Evolutionary conservation across 129 eudicot species (phyloP).

Genomic region (Artemisia annua): DNA sequence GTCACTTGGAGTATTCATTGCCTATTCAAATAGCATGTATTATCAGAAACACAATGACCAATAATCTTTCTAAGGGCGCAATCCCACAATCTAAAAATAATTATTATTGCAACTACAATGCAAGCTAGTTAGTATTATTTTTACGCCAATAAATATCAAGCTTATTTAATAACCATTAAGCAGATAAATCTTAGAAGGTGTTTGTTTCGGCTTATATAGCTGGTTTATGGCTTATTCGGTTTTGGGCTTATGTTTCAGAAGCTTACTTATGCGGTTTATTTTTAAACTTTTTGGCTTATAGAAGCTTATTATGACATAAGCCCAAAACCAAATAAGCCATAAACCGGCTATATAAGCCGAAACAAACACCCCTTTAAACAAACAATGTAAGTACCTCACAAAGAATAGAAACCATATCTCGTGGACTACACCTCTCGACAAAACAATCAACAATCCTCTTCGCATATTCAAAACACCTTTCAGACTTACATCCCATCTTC

Average conservation of each 20-base stretch:
- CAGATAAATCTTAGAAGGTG: background rate
- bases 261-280: no score
- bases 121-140: background rate
- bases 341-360: background rate
- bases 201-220: no score
- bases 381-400: slow-evolving; percentile 56
- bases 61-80: no score
- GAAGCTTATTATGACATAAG: no score
- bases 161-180: background rate
- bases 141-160: background rate
- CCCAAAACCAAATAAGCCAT: no score
- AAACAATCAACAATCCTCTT: slow-evolving; percentile 51
- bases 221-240: no score
- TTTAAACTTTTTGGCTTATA: no score
- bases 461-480: slow-evolving; percentile 60
- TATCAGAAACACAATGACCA: background rate
- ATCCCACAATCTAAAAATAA: no score
- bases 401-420: slow-evolving; percentile 81
- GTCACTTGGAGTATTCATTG: slow-evolving; percentile 53
- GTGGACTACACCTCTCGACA: slow-evolving; percentile 60
- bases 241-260: no score
- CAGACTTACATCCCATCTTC: slow-evolving; percentile 56
- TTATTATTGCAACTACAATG: background rate
- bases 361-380: background rate
- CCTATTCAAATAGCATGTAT: slow-evolving; percentile 53